A percentile compares a stretch with the other conserved stretches of the same genome.
These are phyloP conservation scores for Blastocystis sp. DNA, from an alignment of 352 stramenopile species.

Conservation along the genomic window DNA sequence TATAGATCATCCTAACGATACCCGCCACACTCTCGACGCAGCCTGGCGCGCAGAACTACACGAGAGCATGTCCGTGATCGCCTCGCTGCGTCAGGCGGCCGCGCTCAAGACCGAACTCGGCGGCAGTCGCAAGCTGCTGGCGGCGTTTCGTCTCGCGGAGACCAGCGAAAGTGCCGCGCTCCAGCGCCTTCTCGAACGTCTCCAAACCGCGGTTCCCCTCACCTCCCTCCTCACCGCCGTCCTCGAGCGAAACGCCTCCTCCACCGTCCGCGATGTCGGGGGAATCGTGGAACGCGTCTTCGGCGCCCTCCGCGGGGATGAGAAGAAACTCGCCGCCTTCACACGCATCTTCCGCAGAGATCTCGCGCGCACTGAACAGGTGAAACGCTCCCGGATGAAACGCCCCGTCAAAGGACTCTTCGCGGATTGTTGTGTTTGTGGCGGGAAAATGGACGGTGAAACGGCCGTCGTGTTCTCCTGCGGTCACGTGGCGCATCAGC, in stretches of 20 bases:
- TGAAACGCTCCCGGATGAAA: not conserved
- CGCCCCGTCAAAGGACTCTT: not conserved
- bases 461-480: not conserved
- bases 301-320: conserved; percentile 12
- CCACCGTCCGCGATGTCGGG: conserved; percentile 8
- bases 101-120: conserved; percentile 25
- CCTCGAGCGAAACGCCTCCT: not conserved
- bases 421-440: not conserved
- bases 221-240: not conserved
- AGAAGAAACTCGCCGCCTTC: not conserved
- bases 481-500: conserved; percentile 1
- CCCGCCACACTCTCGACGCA: not conserved
- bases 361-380: not conserved
- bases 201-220: not conserved
- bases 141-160: not conserved
- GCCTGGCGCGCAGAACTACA: not conserved
- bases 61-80: not conserved
- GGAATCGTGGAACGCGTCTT: conserved; percentile 19
- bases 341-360: conserved; percentile 38
- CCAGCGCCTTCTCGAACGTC: not conserved
- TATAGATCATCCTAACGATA: too few relatives aligned
- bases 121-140: conserved; percentile 20
- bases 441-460: not conserved
- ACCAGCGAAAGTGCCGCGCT: not conserved
- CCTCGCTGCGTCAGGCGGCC: not conserved